Conservation (phyloP, 345 rosid species). For the Arabis hirsuta region DNA sequence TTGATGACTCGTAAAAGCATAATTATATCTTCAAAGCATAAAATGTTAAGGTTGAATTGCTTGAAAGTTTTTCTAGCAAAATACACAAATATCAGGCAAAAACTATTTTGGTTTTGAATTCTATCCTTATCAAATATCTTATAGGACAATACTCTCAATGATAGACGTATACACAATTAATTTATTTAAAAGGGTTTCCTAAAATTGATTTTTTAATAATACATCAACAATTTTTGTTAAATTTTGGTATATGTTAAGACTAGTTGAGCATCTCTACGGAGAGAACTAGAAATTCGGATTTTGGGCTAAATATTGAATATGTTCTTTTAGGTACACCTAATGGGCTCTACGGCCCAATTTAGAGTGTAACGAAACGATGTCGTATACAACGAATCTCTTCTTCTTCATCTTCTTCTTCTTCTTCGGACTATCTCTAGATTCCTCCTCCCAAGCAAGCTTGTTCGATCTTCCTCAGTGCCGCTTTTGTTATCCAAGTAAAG, state of each 20-base stretch:
- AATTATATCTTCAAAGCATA: slow-evolving; percentile 1
- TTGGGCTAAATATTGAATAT: not conserved
- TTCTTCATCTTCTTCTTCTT: not conserved
- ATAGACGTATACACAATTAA: no score
- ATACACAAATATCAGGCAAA: not conserved
- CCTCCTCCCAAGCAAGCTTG: slow-evolving; percentile 19
- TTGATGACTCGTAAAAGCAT: slow-evolving; percentile 10
- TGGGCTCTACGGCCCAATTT: slow-evolving; percentile 20
- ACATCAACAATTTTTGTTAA: no score
- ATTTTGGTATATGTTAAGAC: no score
- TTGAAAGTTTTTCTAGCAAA: slow-evolving; percentile 4
- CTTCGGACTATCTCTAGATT: slow-evolving; percentile 16
- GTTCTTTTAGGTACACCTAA: not conserved
- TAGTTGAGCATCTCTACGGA: no score
- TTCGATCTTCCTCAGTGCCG: slow-evolving; percentile 14
- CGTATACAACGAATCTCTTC: not conserved
- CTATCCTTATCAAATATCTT: no score
- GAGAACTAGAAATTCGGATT: no score
- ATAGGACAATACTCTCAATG: no score
- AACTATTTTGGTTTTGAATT: no score
- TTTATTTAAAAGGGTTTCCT: no score
- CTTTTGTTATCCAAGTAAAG: not conserved
- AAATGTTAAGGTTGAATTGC: not conserved
- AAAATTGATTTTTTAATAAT: no score
- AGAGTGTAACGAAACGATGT: not conserved